These are phyloP conservation scores for Ehretia macrophylla DNA, from an alignment of 257 asterid genomes.

Conservation along the genomic window DNA sequence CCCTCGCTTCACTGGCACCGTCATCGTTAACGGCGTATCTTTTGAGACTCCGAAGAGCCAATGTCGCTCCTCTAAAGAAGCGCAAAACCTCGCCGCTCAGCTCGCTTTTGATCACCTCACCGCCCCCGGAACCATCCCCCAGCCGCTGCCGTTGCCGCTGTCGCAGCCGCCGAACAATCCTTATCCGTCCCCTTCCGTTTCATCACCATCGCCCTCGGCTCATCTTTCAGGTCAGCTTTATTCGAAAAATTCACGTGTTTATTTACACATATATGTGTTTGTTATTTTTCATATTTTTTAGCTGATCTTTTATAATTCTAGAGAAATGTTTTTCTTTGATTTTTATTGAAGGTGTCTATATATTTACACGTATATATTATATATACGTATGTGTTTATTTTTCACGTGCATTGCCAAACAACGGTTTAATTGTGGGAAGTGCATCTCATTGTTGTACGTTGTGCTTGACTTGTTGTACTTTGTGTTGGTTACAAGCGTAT, in stretches of 20 bases:
- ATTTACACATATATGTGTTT: no score
- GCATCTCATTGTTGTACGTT: no score
- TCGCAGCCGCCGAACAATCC: background rate
- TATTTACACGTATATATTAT: no score
- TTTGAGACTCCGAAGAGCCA: conserved; percentile 33
- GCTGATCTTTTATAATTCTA: no score
- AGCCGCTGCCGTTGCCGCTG: no score
- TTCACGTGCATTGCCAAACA: no score
- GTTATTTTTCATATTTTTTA: no score
- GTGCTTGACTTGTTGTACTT: no score
- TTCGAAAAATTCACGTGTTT: no score
- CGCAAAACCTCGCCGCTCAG: conserved; percentile 59
- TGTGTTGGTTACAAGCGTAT: no score
- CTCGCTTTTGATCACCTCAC: conserved; percentile 34
- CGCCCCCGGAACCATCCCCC: conserved; percentile 1
- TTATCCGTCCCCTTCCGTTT: background rate
- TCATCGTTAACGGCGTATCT: conserved; percentile 29
- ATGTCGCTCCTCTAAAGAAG: conserved; percentile 48
- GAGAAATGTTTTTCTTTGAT: background rate
- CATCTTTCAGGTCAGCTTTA: background rate
- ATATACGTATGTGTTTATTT: background rate
- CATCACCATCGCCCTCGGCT: no score
- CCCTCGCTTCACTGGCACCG: conserved; percentile 51
- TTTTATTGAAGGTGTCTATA: background rate
- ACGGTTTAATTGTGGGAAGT: no score